Percentiles rank a stretch among this genome's conserved stretches.
These are phyloP conservation scores for Daucus carota DNA, from an alignment of 129 eudicot species.

Conservation along the genomic window DH1_v3.0 NC_030386.2:2973001-2973500, in stretches of 20 bases:
- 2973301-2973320: conserved; percentile 15
- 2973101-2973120: not conserved
- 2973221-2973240: conserved; percentile 16
- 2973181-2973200: conserved; percentile 21
- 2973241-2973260: conserved; percentile 5
- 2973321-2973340: conserved; percentile 18
- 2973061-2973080: not conserved
- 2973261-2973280: conserved; percentile 19
- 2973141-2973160: not conserved
- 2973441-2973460: conserved; percentile 41
- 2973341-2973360: conserved; percentile 18
- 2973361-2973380: conserved; percentile 32
- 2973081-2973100: not conserved
- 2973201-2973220: conserved; percentile 28
- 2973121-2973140: not conserved
- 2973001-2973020: conserved; percentile 15
- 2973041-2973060: conserved; percentile 18
- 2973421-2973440: conserved; percentile 42
- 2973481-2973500: conserved; percentile 16
- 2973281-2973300: conserved; percentile 18
- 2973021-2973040: not conserved
- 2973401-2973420: conserved; percentile 29
- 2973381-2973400: conserved; percentile 26
- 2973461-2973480: conserved; percentile 38
- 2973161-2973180: conserved; percentile 7